A percentile compares a stretch with the other conserved stretches of the same genome.
phyloP scores from a whole-genome alignment of 495 filamentous ascomycete genomes.

The Aspergillus nanangensis region DNA sequence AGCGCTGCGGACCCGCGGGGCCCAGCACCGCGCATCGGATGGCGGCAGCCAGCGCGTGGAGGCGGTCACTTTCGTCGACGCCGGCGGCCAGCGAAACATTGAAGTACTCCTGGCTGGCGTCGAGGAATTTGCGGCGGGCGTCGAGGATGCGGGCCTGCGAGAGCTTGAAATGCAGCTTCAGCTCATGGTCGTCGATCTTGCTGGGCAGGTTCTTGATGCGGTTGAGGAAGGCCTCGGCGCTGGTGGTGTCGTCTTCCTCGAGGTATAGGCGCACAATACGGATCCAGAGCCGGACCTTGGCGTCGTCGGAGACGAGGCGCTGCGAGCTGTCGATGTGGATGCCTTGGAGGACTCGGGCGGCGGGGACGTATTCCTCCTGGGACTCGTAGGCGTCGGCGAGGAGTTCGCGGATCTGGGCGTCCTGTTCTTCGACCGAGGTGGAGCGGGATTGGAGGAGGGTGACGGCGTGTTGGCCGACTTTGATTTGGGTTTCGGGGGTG shows the following conservation, averaged over 20 bases:
- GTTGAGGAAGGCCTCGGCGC: conserved; percentile 83
- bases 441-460: conserved; percentile 58
- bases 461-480: conserved; percentile 65
- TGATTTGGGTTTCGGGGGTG: conserved; percentile 57
- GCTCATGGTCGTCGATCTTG: conserved; percentile 64
- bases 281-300: conserved; percentile 80
- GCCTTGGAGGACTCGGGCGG: conserved; percentile 72
- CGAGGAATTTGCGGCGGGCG: conserved; percentile 83
- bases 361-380: conserved; percentile 73
- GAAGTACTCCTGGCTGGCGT: conserved; percentile 83
- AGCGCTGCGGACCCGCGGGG: conserved; percentile 82
- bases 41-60: conserved; percentile 81
- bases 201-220: conserved; percentile 87
- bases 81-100: conserved; percentile 68
- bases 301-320: conserved; percentile 70
- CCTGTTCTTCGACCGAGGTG: conserved; percentile 81
- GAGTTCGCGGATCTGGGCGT: conserved; percentile 70
- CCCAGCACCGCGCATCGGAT: conserved; percentile 93
- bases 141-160: conserved; percentile 91
- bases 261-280: conserved; percentile 92
- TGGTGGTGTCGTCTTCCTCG: conserved; percentile 87
- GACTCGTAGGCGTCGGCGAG: conserved; percentile 79
- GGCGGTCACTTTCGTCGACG: conserved; percentile 78
- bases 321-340: conserved; percentile 88
- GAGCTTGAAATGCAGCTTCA: conserved; percentile 80